Conservation (phyloP, 176 grass and related monocot species). For the Avena eriantha region DNA sequence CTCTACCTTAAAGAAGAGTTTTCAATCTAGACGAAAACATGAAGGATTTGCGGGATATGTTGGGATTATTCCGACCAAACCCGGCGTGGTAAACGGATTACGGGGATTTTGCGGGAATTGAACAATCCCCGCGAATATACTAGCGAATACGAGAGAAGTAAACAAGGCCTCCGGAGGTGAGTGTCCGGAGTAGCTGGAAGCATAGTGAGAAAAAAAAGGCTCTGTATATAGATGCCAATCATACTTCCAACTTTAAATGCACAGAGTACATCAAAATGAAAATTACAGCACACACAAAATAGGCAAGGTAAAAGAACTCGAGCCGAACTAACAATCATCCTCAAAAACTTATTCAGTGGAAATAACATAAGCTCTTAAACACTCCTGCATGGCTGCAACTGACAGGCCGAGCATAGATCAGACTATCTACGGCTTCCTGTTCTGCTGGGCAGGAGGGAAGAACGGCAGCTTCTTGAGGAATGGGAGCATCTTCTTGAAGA, state of each 20-base stretch:
- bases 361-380: neutral
- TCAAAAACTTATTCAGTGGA: constrained; percentile 32
- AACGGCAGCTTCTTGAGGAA: constrained; percentile 40
- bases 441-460: constrained; percentile 37
- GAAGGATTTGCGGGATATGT: too few species aligned
- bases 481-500: constrained; percentile 34
- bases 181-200: neutral
- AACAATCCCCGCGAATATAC: too few species aligned
- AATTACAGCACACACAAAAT: neutral
- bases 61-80: too few species aligned
- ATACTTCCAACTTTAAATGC: constrained; percentile 2
- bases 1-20: too few species aligned
- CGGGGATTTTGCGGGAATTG: too few species aligned
- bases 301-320: neutral
- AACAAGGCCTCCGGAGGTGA: too few species aligned
- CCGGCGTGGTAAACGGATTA: too few species aligned
- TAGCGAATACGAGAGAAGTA: too few species aligned
- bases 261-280: constrained; percentile 17
- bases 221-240: neutral
- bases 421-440: constrained; percentile 28
- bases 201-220: neutral
- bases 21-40: too few species aligned
- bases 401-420: neutral
- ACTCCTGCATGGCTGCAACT: neutral
- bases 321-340: too few species aligned